Conservation (phyloP, 495 filamentous ascomycete genomes). For the Penicillium longicatenatum region DNA sequence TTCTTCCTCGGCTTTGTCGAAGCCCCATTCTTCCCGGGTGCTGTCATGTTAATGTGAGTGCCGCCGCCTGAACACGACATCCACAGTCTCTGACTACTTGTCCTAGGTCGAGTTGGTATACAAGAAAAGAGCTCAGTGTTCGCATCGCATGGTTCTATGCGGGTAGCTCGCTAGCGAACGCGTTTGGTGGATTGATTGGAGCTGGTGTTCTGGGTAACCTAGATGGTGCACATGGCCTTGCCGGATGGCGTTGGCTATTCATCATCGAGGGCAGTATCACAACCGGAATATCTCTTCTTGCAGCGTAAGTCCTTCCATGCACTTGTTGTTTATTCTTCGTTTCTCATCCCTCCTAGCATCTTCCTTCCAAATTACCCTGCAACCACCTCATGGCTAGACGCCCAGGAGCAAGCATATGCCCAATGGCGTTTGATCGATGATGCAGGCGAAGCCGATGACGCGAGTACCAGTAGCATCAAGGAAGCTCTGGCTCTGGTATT, state of each 20-base stretch:
- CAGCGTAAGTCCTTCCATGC: conserved; percentile 19
- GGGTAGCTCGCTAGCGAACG: conserved; percentile 62
- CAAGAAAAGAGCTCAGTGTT: conserved; percentile 46
- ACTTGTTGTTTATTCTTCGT: background rate
- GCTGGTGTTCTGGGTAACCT: conserved; percentile 49
- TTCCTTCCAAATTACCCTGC: conserved; percentile 79
- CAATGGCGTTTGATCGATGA: conserved; percentile 74
- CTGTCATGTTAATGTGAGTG: conserved; percentile 39
- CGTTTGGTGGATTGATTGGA: conserved; percentile 64
- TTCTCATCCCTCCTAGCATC: conserved; percentile 48
- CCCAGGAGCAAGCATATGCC: conserved; percentile 67
- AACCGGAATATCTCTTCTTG: conserved; percentile 27
- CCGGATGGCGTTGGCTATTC: conserved; percentile 71
- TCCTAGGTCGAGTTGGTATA: conserved; percentile 51
- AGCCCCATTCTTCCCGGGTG: conserved; percentile 51
- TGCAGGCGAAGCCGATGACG: conserved; percentile 69
- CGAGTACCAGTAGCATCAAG: conserved; percentile 24
- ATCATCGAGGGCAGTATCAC: conserved; percentile 68
- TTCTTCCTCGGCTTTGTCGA: conserved; percentile 71
- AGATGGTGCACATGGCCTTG: conserved; percentile 53
- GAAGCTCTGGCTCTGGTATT: conserved; percentile 32
- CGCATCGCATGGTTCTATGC: conserved; percentile 64
- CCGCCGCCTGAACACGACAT: background rate
- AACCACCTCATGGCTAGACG: conserved; percentile 71
- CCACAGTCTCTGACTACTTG: background rate